Evolutionary conservation across 2,329 filamentous ascomycete genomes (phyloP).

Genomic region (Pezicula neosporulosa): DNA sequence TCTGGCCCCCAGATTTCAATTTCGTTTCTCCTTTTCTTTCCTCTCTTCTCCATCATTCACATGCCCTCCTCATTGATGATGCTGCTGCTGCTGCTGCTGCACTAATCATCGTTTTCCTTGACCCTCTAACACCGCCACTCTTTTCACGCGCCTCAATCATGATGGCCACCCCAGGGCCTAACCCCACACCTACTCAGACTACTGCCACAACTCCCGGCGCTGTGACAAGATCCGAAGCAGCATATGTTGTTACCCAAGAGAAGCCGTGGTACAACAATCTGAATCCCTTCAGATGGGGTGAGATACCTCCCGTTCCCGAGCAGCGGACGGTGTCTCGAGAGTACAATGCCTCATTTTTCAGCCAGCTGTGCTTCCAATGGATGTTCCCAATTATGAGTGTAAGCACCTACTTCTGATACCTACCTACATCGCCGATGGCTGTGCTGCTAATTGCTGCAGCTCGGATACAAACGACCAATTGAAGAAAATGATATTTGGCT

Average conservation of each 20-base stretch:
- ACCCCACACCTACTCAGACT: too few relatives aligned
- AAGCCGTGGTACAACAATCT: conserved; percentile 61
- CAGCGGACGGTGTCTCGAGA: conserved; percentile 59
- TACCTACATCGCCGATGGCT: neutral
- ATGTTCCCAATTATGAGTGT: conserved; percentile 82
- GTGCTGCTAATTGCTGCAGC: conserved; percentile 11
- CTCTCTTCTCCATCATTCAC: too few relatives aligned
- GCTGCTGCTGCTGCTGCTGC: too few relatives aligned
- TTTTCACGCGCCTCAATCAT: too few relatives aligned
- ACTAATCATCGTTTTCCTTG: too few relatives aligned
- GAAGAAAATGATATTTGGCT: too few relatives aligned
- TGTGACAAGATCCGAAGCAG: conserved; percentile 38
- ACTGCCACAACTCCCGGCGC: conserved; percentile 49
- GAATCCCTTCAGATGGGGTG: conserved; percentile 61
- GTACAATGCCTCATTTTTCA: conserved; percentile 70
- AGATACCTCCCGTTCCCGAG: conserved; percentile 51
- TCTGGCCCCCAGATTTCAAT: too few relatives aligned
- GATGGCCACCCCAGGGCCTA: too few relatives aligned
- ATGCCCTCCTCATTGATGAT: too few relatives aligned
- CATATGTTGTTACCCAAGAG: conserved; percentile 29
- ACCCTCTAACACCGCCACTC: too few relatives aligned
- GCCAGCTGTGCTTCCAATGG: conserved; percentile 81
- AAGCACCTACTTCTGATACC: conserved; percentile 30
- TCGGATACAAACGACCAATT: too few relatives aligned
- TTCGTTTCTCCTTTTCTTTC: too few relatives aligned